phyloP scores from a whole-genome alignment of 140 eudicot genomes.

The Flaveria floridana region DNA sequence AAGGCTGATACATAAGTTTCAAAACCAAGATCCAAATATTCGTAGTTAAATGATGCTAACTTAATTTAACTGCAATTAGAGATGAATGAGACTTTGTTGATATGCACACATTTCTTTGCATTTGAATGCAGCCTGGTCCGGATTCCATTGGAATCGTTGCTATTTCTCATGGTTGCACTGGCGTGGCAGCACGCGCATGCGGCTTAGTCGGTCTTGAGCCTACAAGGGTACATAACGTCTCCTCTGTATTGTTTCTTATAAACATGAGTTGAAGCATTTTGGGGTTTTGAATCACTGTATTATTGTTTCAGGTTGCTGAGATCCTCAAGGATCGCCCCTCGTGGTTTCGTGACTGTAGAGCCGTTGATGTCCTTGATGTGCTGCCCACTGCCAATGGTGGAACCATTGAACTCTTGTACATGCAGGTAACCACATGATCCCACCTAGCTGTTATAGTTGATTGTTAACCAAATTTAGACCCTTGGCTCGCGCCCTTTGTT shows the following conservation, averaged over 20 bases:
- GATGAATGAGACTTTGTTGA: not conserved
- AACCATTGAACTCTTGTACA: constrained; percentile 63
- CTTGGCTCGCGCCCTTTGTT: not conserved
- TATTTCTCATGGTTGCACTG: constrained; percentile 96
- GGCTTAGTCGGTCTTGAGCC: constrained; percentile 95
- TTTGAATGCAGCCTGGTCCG: constrained; percentile 43
- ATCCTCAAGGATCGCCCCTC: constrained; percentile 95
- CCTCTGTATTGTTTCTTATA: not conserved
- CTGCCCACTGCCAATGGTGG: constrained; percentile 89
- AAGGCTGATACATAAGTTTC: too few species aligned
- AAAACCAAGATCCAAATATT: not conserved
- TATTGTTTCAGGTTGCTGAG: constrained; percentile 67
- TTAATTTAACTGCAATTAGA: not conserved
- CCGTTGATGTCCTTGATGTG: constrained; percentile 76
- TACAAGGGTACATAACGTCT: constrained; percentile 55
- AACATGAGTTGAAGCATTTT: not conserved
- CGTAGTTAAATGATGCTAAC: too few species aligned
- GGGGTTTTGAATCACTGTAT: not conserved
- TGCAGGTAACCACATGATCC: constrained; percentile 57
- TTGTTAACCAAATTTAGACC: not conserved
- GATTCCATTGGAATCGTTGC: constrained; percentile 99
- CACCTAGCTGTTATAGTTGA: not conserved
- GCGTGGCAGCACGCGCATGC: constrained; percentile 64
- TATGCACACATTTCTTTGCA: not conserved
- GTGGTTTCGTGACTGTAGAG: constrained; percentile 94